Conservation (phyloP, 257 asterid species). For the Misopates orontium region DNA sequence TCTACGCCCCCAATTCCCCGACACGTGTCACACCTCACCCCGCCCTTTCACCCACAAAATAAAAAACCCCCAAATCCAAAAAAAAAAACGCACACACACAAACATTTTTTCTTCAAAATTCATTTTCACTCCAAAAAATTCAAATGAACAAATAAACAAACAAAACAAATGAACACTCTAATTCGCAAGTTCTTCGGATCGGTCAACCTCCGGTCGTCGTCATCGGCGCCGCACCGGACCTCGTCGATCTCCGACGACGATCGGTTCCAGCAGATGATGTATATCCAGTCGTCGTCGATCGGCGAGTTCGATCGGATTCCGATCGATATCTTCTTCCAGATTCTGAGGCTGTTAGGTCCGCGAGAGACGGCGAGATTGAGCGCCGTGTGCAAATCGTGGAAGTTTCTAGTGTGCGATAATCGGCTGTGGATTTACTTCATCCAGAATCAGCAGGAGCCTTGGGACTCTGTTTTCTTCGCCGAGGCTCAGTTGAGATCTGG, state of each 20-base stretch:
- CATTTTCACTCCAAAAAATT: too few relatives aligned
- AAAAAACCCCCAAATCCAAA: not conserved
- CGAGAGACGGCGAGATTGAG: slow-evolving; percentile 68
- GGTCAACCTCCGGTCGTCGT: slow-evolving; percentile 48
- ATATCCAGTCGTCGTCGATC: slow-evolving; percentile 54
- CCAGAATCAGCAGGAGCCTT: slow-evolving; percentile 73
- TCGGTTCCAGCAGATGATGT: slow-evolving; percentile 52
- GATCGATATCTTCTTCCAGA: slow-evolving; percentile 60
- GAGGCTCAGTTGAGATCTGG: slow-evolving; percentile 80
- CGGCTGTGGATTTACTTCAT: slow-evolving; percentile 88
- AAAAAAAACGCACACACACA: too few relatives aligned
- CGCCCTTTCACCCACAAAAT: slow-evolving; percentile 17
- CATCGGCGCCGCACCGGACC: slow-evolving; percentile 31
- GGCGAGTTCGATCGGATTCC: slow-evolving; percentile 91
- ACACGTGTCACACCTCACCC: slow-evolving; percentile 28
- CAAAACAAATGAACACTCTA: slow-evolving; percentile 46
- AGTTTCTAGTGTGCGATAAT: slow-evolving; percentile 67
- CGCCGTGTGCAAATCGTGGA: slow-evolving; percentile 83
- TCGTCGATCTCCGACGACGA: slow-evolving; percentile 40
- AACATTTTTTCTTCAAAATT: too few relatives aligned
- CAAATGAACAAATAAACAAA: not conserved
- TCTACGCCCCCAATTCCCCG: not conserved
- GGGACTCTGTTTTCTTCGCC: slow-evolving; percentile 83
- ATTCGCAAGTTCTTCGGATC: slow-evolving; percentile 71
- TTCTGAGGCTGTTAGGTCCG: slow-evolving; percentile 71